phyloP scores from a whole-genome alignment of 352 stramenopile genomes.

The Aphanomyces cochlioides region DNA sequence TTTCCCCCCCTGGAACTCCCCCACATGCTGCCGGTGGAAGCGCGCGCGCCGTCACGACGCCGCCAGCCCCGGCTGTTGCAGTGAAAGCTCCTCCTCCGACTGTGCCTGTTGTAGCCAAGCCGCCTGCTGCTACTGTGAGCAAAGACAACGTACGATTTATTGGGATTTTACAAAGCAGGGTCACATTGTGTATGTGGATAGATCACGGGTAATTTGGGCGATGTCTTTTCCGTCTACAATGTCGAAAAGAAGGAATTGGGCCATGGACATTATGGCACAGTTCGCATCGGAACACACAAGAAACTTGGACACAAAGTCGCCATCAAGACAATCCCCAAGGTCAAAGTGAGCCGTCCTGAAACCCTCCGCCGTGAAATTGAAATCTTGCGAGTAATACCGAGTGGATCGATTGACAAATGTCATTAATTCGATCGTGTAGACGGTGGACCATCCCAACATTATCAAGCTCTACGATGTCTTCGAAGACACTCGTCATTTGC shows the following conservation, averaged over 20 bases:
- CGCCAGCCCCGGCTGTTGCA: background rate
- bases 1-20: conserved; percentile 20
- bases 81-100: conserved; percentile 21
- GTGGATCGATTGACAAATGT: background rate
- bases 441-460: conserved; percentile 95
- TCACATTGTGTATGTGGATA: conserved; percentile 30
- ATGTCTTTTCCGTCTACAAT: conserved; percentile 83
- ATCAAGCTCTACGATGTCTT: conserved; percentile 97
- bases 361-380: conserved; percentile 93
- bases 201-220: conserved; percentile 78
- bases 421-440: conserved; percentile 37
- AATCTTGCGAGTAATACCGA: conserved; percentile 70
- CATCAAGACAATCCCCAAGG: conserved; percentile 99
- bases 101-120: conserved; percentile 9
- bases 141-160: conserved; percentile 27
- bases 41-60: background rate
- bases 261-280: conserved; percentile 95
- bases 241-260: conserved; percentile 87
- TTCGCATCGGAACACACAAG: conserved; percentile 93
- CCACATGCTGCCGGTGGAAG: background rate
- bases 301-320: conserved; percentile 91
- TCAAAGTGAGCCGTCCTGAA: conserved; percentile 93
- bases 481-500: conserved; percentile 95
- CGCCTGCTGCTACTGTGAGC: conserved; percentile 7
- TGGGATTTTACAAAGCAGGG: background rate